A percentile compares a stretch with the other conserved stretches of the same genome.
These are phyloP conservation scores for Helicocarpus griseus DNA, from an alignment of 2,329 filamentous ascomycete genomes.

Conservation along the genomic window DNA sequence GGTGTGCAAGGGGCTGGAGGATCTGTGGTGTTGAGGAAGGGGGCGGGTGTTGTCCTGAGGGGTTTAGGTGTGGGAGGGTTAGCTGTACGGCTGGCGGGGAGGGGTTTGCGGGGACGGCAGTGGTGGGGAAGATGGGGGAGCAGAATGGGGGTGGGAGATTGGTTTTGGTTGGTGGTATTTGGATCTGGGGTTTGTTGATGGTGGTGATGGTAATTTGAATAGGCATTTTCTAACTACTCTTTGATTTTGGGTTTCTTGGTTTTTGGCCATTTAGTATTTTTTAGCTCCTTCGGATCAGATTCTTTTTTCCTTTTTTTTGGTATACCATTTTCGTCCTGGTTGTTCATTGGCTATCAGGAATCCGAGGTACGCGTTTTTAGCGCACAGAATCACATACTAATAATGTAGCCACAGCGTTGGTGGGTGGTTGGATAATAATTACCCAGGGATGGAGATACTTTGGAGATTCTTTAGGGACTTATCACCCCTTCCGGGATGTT, in stretches of 20 bases:
- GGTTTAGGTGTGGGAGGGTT: slow-evolving; percentile 61
- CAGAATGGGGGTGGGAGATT: slow-evolving; percentile 9
- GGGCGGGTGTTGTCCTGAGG: slow-evolving; percentile 74
- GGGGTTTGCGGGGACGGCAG: slow-evolving; percentile 43
- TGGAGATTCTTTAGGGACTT: too few relatives aligned
- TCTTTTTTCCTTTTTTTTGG: too few relatives aligned
- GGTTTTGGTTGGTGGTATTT: background rate
- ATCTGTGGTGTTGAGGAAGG: slow-evolving; percentile 55
- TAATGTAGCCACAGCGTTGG: too few relatives aligned
- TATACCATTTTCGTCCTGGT: too few relatives aligned
- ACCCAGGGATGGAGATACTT: too few relatives aligned
- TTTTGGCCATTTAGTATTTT: background rate
- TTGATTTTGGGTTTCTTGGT: background rate
- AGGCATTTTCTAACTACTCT: too few relatives aligned
- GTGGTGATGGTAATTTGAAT: background rate
- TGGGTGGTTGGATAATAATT: too few relatives aligned
- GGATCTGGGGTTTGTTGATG: background rate
- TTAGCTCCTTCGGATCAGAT: too few relatives aligned
- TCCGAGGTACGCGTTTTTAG: too few relatives aligned
- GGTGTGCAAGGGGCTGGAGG: slow-evolving; percentile 73
- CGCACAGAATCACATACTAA: too few relatives aligned
- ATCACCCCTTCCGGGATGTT: too few relatives aligned
- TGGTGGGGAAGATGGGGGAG: slow-evolving; percentile 32
- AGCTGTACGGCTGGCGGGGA: slow-evolving; percentile 55
- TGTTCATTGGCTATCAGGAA: too few relatives aligned